Evolutionary conservation across 1,139 yeast species (phyloP).

Genomic region (Saccharomyces pastorianus): DNA sequence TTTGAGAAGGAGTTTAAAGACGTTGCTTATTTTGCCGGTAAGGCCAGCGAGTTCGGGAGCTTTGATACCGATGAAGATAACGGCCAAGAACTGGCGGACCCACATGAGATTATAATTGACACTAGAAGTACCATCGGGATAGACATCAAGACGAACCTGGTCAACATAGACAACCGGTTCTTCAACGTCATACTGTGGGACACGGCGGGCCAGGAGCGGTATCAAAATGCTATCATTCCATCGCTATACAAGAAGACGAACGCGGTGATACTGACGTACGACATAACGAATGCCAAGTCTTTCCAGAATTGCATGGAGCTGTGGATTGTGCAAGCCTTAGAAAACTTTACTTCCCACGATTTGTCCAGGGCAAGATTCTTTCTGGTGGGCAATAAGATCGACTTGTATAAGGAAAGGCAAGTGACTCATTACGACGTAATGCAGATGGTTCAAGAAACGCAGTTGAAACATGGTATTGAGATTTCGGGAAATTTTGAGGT

Average conservation of each 20-base stretch:
- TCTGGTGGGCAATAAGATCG: constrained; percentile 40
- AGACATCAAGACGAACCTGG: constrained; percentile 53
- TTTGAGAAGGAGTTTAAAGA: constrained; percentile 24
- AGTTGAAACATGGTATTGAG: constrained; percentile 17
- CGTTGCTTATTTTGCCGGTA: neutral
- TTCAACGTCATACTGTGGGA: constrained; percentile 49
- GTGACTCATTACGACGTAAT: constrained; percentile 29
- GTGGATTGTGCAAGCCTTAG: constrained; percentile 36
- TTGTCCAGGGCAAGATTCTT: constrained; percentile 31
- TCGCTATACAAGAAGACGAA: constrained; percentile 55
- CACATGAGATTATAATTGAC: constrained; percentile 24
- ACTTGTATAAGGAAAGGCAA: constrained; percentile 27
- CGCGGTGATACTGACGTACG: constrained; percentile 57
- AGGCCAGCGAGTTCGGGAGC: neutral
- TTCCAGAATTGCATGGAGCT: constrained; percentile 44
- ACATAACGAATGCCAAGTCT: constrained; percentile 46
- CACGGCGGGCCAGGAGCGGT: constrained; percentile 60
- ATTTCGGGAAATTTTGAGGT: constrained; percentile 31
- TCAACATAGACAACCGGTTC: constrained; percentile 53
- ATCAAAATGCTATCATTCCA: constrained; percentile 48
- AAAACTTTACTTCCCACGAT: constrained; percentile 24
- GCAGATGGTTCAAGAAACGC: constrained; percentile 18
- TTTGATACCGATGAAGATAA: neutral
- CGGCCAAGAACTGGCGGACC: constrained; percentile 5
- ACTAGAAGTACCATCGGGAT: constrained; percentile 50